A percentile compares a stretch with the other conserved stretches of the same genome.
phyloP scores from a whole-genome alignment of 148 eudicot species.

The Fagopyrum esculentum region DNA sequence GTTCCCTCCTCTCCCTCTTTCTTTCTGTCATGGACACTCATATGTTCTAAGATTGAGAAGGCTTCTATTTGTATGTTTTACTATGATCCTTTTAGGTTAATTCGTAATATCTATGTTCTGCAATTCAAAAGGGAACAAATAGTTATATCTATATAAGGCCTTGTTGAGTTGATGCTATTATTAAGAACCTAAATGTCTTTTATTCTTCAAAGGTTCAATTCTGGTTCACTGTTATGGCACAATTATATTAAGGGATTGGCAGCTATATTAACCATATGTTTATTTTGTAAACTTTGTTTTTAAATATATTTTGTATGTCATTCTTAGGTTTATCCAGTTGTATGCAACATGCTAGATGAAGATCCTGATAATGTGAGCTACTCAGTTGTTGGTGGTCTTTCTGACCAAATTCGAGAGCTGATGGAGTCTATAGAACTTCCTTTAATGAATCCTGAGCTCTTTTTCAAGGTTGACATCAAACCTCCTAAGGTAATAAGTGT shows the following conservation, averaged over 20 bases:
- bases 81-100: not conserved
- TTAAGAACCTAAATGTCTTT: not conserved
- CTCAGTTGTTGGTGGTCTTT: conserved; percentile 97
- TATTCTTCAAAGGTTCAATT: not conserved
- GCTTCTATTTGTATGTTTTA: not conserved
- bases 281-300: not conserved
- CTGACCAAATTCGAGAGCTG: conserved; percentile 93
- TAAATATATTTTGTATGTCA: not conserved
- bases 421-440: conserved; percentile 97
- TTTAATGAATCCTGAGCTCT: conserved; percentile 96
- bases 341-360: conserved; percentile 97
- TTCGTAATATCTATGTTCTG: not conserved
- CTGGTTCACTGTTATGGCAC: not conserved
- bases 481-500: conserved; percentile 74
- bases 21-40: not conserved
- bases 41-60: not conserved
- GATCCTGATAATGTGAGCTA: conserved; percentile 98
- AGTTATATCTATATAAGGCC: not conserved
- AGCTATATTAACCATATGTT: not conserved
- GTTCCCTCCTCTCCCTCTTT: not conserved
- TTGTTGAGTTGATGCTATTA: not conserved
- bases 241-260: not conserved
- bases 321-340: conserved; percentile 90
- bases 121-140: not conserved
- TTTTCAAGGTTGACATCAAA: conserved; percentile 88